Percentiles rank a stretch among this genome's conserved stretches.
These are phyloP conservation scores for Carex cristatella DNA, from an alignment of 176 grass and related monocot species.

Conservation along the genomic window DNA sequence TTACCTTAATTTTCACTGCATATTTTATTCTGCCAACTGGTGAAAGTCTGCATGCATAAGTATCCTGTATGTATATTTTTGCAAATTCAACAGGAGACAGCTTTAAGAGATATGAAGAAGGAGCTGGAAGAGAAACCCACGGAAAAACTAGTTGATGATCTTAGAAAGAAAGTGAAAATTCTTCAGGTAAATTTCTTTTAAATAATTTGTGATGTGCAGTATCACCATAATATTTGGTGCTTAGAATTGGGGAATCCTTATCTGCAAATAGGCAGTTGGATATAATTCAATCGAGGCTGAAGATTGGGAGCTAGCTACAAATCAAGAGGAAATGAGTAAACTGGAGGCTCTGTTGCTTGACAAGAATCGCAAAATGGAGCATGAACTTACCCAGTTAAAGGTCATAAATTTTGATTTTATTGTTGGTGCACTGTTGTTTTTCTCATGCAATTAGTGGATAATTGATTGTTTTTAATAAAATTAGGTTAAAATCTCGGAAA, in stretches of 20 bases:
- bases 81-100: slow-evolving; percentile 58
- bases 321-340: slow-evolving; percentile 99
- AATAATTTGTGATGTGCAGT: not conserved
- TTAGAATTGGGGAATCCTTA: slow-evolving; percentile 2
- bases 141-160: slow-evolving; percentile 84
- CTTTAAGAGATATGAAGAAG: slow-evolving; percentile 66
- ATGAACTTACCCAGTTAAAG: slow-evolving; percentile 98
- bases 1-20: not conserved
- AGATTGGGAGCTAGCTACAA: slow-evolving; percentile 98
- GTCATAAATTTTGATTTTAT: slow-evolving; percentile 28
- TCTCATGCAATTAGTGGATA: slow-evolving; percentile 21
- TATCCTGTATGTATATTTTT: not conserved
- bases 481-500: slow-evolving; percentile 99
- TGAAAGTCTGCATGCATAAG: slow-evolving; percentile 26
- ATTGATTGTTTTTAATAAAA: slow-evolving; percentile 19
- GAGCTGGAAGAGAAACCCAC: slow-evolving; percentile 97
- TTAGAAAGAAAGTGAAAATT: slow-evolving; percentile 97
- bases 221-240: slow-evolving; percentile 6
- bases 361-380: slow-evolving; percentile 99
- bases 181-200: slow-evolving; percentile 57
- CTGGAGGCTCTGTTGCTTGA: slow-evolving; percentile 94
- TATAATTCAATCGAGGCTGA: slow-evolving; percentile 99
- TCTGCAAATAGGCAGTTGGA: slow-evolving; percentile 72
- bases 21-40: slow-evolving; percentile 18
- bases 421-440: slow-evolving; percentile 16